A percentile compares a stretch with the other conserved stretches of the same genome.
Conservation (phyloP, 75 land plant genomes). For the Isoetes taiwanensis region DNA sequence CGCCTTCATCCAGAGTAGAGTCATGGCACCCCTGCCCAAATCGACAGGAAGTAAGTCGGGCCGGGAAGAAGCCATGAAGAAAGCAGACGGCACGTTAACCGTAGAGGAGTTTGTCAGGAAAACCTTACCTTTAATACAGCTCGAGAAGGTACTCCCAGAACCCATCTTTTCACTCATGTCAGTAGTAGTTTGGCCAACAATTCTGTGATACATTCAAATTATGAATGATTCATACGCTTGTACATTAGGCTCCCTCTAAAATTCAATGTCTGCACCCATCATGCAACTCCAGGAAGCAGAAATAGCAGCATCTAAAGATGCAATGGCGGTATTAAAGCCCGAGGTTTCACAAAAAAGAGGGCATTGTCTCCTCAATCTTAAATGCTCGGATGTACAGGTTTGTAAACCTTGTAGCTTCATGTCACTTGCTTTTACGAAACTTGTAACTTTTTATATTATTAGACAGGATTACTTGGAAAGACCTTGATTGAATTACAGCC, state of each 20-base stretch:
- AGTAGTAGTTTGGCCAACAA: background rate
- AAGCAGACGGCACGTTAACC: slow-evolving; percentile 20
- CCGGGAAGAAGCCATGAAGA: slow-evolving; percentile 13
- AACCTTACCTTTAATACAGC: slow-evolving; percentile 53
- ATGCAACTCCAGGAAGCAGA: slow-evolving; percentile 61
- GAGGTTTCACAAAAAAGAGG: slow-evolving; percentile 59
- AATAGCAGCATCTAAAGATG: slow-evolving; percentile 49
- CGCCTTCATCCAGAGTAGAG: too few relatives aligned
- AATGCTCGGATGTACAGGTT: slow-evolving; percentile 88
- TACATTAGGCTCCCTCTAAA: background rate
- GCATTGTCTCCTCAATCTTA: slow-evolving; percentile 55
- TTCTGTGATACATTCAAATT: background rate
- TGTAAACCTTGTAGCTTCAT: background rate
- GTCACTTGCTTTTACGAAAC: background rate
- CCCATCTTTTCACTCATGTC: background rate
- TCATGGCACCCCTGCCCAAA: too few relatives aligned
- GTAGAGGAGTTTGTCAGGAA: slow-evolving; percentile 56
- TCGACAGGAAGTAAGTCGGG: too few relatives aligned
- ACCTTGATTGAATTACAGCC: slow-evolving; percentile 78
- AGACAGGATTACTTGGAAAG: slow-evolving; percentile 91
- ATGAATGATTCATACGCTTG: background rate
- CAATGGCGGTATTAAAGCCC: slow-evolving; percentile 42
- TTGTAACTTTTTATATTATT: too few relatives aligned
- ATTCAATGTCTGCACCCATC: background rate
- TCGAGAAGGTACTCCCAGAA: slow-evolving; percentile 49